phyloP scores from a whole-genome alignment of 345 rosid species.

The Melaleuca quinquenervia region DNA sequence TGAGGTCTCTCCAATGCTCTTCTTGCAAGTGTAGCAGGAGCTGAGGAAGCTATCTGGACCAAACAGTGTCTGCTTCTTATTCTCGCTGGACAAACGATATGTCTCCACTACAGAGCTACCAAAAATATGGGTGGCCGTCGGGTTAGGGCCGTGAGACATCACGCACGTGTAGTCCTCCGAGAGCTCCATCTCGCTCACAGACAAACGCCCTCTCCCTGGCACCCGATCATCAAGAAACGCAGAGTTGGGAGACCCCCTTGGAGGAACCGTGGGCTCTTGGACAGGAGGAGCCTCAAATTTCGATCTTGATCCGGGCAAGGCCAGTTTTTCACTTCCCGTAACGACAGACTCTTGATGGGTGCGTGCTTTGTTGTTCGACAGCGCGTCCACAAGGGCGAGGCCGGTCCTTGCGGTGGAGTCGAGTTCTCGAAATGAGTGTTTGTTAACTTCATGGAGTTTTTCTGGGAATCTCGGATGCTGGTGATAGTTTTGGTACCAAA shows the following conservation, averaged over 20 bases:
- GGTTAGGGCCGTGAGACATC: constrained; percentile 62
- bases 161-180: constrained; percentile 87
- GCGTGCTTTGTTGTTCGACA: constrained; percentile 1
- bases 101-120: constrained; percentile 59
- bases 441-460: background rate
- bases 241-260: constrained; percentile 5
- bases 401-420: constrained; percentile 1
- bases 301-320: constrained; percentile 42
- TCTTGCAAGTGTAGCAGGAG: constrained; percentile 61
- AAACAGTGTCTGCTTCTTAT: background rate
- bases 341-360: background rate
- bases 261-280: constrained; percentile 8
- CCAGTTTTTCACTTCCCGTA: constrained; percentile 13
- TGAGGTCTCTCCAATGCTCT: constrained; percentile 45
- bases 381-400: constrained; percentile 21
- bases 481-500: background rate
- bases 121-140: constrained; percentile 72
- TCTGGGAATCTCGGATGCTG: background rate
- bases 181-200: constrained; percentile 54
- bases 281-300: constrained; percentile 36
- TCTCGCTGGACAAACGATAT: constrained; percentile 5
- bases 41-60: constrained; percentile 31
- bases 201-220: constrained; percentile 9
- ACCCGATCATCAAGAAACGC: background rate
- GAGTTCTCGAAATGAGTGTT: background rate